These are phyloP conservation scores for Capronia coronata DNA, from an alignment of 2,329 filamentous ascomycete genomes.

Conservation along the genomic window DNA sequence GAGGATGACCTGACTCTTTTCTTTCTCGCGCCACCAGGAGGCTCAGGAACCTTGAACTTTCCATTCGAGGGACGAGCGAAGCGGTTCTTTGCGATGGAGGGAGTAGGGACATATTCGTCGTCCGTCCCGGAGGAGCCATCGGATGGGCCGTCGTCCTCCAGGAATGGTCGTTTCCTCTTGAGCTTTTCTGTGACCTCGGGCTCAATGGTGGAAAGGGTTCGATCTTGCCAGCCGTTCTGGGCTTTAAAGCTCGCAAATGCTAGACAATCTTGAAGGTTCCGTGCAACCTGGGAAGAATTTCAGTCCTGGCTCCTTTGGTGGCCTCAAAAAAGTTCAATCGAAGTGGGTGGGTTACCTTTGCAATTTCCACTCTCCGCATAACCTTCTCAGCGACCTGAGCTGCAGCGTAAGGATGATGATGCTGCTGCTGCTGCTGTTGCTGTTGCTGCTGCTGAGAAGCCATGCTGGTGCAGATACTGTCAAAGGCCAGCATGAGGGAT, in stretches of 20 bases:
- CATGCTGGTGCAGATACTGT: constrained; percentile 34
- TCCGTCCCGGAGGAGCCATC: constrained; percentile 80
- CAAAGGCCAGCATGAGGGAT: constrained; percentile 27
- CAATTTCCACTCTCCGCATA: constrained; percentile 65
- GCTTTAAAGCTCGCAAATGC: constrained; percentile 96
- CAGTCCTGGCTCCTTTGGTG: constrained; percentile 23
- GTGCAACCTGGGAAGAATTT: constrained; percentile 65
- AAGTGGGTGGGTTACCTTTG: constrained; percentile 52
- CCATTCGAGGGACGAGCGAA: constrained; percentile 30
- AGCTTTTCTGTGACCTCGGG: constrained; percentile 75
- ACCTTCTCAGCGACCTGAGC: constrained; percentile 53
- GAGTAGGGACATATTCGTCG: constrained; percentile 58
- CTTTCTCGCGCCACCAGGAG: constrained; percentile 50
- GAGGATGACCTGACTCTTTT: constrained; percentile 67
- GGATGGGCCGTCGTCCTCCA: constrained; percentile 73
- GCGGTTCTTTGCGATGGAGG: constrained; percentile 54
- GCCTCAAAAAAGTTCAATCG: constrained; percentile 3
- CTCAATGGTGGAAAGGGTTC: constrained; percentile 79
- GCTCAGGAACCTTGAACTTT: constrained; percentile 39
- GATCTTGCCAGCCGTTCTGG: constrained; percentile 88
- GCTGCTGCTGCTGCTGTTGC: constrained; percentile 23
- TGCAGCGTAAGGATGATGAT: constrained; percentile 28
- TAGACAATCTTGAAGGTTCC: constrained; percentile 85
- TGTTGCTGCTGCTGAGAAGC: constrained; percentile 28
- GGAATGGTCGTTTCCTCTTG: constrained; percentile 60